Conservation (phyloP, 2,329 filamentous ascomycete species). For the Elsinoe australis region DNA sequence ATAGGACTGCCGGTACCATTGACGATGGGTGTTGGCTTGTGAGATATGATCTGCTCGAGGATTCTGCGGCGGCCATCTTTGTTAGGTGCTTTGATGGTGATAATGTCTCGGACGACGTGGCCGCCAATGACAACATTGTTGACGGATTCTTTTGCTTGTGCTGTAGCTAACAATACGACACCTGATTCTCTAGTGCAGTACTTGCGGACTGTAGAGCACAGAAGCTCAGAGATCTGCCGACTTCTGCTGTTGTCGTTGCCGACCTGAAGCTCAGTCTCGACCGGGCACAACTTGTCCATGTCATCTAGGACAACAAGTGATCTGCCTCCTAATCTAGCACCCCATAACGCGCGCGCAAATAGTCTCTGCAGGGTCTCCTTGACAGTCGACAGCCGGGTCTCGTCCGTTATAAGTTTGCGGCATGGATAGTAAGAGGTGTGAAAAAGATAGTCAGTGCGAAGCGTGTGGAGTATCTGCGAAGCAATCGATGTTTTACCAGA, state of each 20-base stretch:
- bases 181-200: conserved; percentile 73
- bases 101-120: conserved; percentile 85
- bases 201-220: conserved; percentile 74
- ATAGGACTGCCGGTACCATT: conserved; percentile 20
- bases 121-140: conserved; percentile 87
- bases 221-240: conserved; percentile 81
- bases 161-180: conserved; percentile 81
- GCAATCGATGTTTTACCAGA: conserved; percentile 82
- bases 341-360: conserved; percentile 88
- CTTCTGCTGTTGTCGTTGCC: conserved; percentile 90
- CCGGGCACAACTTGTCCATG: conserved; percentile 83
- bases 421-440: conserved; percentile 83
- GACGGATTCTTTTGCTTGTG: conserved; percentile 84
- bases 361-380: conserved; percentile 78
- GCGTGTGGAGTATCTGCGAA: conserved; percentile 63
- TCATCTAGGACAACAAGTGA: conserved; percentile 86
- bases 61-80: conserved; percentile 82
- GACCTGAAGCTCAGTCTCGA: conserved; percentile 88
- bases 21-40: conserved; percentile 30
- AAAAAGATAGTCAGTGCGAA: conserved; percentile 67
- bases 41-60: conserved; percentile 66
- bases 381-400: conserved; percentile 80
- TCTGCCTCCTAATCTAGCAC: conserved; percentile 73
- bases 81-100: conserved; percentile 81
- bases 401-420: conserved; percentile 78